Percentiles rank a stretch among this genome's conserved stretches.
Evolutionary conservation across 1,284 basidiomycete genomes (phyloP).

Genomic region (Puccinia polysora): DNA sequence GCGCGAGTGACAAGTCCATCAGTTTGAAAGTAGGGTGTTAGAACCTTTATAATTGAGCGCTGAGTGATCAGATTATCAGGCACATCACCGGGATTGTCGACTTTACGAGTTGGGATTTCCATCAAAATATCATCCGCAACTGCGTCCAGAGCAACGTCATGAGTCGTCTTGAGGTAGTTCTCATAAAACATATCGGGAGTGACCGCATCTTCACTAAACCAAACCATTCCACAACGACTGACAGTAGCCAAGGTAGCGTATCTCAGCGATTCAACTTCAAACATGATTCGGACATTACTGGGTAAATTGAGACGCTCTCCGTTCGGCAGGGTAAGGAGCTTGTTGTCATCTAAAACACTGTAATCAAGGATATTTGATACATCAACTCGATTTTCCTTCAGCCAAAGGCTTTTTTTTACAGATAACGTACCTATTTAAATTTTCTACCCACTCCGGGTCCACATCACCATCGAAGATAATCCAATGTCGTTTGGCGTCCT

Average conservation of each 20-base stretch:
- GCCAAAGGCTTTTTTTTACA: neutral
- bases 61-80: constrained; percentile 69
- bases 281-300: constrained; percentile 97
- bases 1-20: constrained; percentile 77
- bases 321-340: constrained; percentile 91
- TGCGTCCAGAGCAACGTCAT: constrained; percentile 73
- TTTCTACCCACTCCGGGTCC: constrained; percentile 99
- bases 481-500: constrained; percentile 95
- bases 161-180: constrained; percentile 76
- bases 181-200: constrained; percentile 85
- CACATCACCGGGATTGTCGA: constrained; percentile 58
- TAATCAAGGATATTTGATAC: neutral
- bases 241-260: constrained; percentile 98
- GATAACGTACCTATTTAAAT: constrained; percentile 78
- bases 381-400: no score
- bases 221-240: constrained; percentile 99
- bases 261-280: constrained; percentile 95
- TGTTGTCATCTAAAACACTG: constrained; percentile 98
- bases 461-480: constrained; percentile 99
- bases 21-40: constrained; percentile 75
- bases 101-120: constrained; percentile 58
- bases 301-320: constrained; percentile 97
- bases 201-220: constrained; percentile 97
- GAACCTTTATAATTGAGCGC: constrained; percentile 68
- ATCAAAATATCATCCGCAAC: constrained; percentile 79